phyloP scores from a whole-genome alignment of 306 rosid species.

The Rosa lucieae region DNA sequence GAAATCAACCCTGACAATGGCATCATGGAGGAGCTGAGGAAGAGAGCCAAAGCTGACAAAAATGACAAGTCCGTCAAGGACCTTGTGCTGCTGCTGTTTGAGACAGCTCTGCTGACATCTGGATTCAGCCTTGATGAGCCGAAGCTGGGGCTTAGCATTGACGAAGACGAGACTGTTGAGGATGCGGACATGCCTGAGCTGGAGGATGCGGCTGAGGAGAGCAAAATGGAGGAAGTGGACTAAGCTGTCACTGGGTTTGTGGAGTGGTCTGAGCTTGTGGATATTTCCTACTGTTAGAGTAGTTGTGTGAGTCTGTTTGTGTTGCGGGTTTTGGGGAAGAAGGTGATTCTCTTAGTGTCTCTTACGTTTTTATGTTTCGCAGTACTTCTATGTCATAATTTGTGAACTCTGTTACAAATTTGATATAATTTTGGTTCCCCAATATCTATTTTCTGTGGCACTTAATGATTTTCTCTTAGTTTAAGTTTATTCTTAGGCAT shows the following conservation, averaged over 20 bases:
- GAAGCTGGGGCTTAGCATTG: conserved; percentile 56
- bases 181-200: conserved; percentile 68
- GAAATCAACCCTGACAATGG: conserved; percentile 76
- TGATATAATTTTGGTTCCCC: no score
- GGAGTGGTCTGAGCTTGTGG: not conserved
- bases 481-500: no score
- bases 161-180: conserved; percentile 45
- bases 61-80: conserved; percentile 64
- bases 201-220: conserved; percentile 66
- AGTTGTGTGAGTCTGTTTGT: not conserved
- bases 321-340: not conserved
- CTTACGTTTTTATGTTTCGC: no score
- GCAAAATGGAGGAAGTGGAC: conserved; percentile 83
- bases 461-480: no score
- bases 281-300: not conserved
- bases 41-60: conserved; percentile 62
- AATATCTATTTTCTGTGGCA: no score
- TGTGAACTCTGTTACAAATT: no score
- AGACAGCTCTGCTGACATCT: no score
- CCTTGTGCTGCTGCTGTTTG: no score
- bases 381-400: no score
- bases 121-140: no score
- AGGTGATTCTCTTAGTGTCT: not conserved
- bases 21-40: conserved; percentile 68
- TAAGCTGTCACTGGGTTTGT: conserved; percentile 1